Conservation (phyloP, 805 yeast genomes). For the Ogataea neopini region DNA sequence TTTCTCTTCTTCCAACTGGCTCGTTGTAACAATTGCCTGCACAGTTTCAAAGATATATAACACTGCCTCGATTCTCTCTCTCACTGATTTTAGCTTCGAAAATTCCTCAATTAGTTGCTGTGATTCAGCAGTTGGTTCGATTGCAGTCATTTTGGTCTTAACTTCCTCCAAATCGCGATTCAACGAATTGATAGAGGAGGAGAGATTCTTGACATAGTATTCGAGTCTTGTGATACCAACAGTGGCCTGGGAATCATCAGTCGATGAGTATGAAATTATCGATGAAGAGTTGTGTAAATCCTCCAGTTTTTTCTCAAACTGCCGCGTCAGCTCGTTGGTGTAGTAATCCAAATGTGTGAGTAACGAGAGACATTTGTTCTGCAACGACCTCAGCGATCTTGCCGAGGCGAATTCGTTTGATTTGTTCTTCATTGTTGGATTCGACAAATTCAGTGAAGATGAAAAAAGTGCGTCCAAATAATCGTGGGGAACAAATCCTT, state of each 20-base stretch:
- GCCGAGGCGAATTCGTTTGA: conserved; percentile 35
- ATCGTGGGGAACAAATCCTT: conserved; percentile 61
- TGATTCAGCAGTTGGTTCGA: conserved; percentile 10
- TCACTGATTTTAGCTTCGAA: conserved; percentile 45
- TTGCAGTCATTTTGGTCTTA: conserved; percentile 26
- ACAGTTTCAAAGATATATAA: conserved; percentile 47
- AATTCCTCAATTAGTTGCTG: conserved; percentile 38
- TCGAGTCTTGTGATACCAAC: conserved; percentile 58
- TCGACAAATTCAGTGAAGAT: conserved; percentile 33
- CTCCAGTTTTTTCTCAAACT: conserved; percentile 51
- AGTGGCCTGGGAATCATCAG: conserved; percentile 8
- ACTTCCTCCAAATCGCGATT: conserved; percentile 46
- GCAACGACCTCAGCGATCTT: conserved; percentile 41
- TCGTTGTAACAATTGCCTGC: conserved; percentile 40
- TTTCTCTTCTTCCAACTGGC: conserved; percentile 23
- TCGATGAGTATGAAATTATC: conserved; percentile 43
- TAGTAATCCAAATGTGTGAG: conserved; percentile 62
- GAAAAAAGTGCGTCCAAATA: conserved; percentile 64
- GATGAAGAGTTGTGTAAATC: conserved; percentile 52
- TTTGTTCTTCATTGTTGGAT: conserved; percentile 17
- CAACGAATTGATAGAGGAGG: conserved; percentile 57
- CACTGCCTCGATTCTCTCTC: conserved; percentile 47
- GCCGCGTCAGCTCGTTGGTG: conserved; percentile 56
- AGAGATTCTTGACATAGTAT: conserved; percentile 62
- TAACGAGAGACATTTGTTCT: conserved; percentile 50